Base-by-base conservation (phyloP, 164 flowering plant species). In the Stephania yunnanensis region DNA sequence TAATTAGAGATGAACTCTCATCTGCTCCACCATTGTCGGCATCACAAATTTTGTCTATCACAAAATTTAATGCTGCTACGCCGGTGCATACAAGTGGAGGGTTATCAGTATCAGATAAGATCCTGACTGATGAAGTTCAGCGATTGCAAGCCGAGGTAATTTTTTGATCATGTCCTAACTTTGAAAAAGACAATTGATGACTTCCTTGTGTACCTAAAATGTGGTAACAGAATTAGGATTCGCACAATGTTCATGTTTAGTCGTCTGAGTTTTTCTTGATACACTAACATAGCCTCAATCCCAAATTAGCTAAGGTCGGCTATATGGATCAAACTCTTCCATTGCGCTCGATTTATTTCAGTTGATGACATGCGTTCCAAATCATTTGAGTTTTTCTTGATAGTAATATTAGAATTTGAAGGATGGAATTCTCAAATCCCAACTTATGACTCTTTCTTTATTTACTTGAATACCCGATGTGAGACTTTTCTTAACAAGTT, bases 101-200 rank as follows among this genome's bases (percentile, higher is more conserved):
- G n/a, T 69, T 78, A 20, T 44, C 72, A 12, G 82, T 82, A 67
- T 81, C 84, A 42, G 81, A 84, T 72, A 75, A 76, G 71, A 72
- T 82, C 53, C 85, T 85, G 29, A 78, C 63, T 58, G 85, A 85
- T 84, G 91, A 89, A 84, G 74, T 88, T 61, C 71, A 83, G 73
- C 68, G 80, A 67, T 81, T 89, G 71, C 85, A 77, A 77, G 81
- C 81, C 63, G 83, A 89, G 89, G 93, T 89, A 82, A 72, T 76
- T 70, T 45, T 61, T 70, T 69, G 36, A 53, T 6, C 31, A 29
- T 70, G 68, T 55, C 42, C 11, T 10, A 64, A 13, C 68, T 73
- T 50, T 48, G 13, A 64, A 73, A 55, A 25, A 64, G 2, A 36
- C 42, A 36, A n/a, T 64, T 64, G 68, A 64, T 64, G 55, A 48